Evolutionary conservation across 2,329 filamentous ascomycete genomes (phyloP), one percentile per base, ranked within the genome.

Genomic region (Nemania diffusa): DNA sequence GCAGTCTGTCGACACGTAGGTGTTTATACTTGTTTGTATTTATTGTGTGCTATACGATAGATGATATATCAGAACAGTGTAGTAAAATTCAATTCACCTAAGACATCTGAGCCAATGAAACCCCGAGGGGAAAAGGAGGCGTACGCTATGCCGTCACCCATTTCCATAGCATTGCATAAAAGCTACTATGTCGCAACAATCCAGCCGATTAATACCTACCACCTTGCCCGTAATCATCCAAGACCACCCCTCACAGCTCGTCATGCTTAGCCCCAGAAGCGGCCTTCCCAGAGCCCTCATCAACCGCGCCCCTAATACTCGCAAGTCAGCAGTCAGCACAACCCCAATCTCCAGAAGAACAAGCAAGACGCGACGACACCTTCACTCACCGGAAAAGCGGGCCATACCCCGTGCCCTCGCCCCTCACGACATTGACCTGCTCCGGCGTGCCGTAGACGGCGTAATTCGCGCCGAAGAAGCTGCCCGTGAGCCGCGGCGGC

Each of bases 401-500:
- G 6, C 74, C 74, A 63, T 75, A 75, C 1, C 74, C 74, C 4
- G 69, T 73, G 3, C 69, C 70, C 8, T 70, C 15, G 0, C 72
- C 73, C 5, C 69, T 65, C 20, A 71, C 57, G 11, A 68, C 57
- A 46, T 75, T 70, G 1, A 75, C 70, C 27, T 73, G 64, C 4
- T 15, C 11, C 2, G 73, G 65, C 13, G 57, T 48, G 15, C 62
- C 73, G 57, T 72, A 73, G 22, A 9, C 46, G 3, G 26, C 29
- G 9, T 29, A 27, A 4, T 67, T 57, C 1, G 56, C 59, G 9
- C 69, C 71, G 51, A 71, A 72, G 48, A 77, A 76, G 5, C 67
- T 68, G 0, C 77, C 75, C 50, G 73, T 67, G 1, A 78, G 71
- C 3, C 66, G 69, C 1, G 76, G 75, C 15, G 73, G 69, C 3